Evolutionary conservation across 139 green algal genomes (phyloP), one percentile per base, ranked within the genome.

Genomic region (Yamagishiella unicocca): DNA sequence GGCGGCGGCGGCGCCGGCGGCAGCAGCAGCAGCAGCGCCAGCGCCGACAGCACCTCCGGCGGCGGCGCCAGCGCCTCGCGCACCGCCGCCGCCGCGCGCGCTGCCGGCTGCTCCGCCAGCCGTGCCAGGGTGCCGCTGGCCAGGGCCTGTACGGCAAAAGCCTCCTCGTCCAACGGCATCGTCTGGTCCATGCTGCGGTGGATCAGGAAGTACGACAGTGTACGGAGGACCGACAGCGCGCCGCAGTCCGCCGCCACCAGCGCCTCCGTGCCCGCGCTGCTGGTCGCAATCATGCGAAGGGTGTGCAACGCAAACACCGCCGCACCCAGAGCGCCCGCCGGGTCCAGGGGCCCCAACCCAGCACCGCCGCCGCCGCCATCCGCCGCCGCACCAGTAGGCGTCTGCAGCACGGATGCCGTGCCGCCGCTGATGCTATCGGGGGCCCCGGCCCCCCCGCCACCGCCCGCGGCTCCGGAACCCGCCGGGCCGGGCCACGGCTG

Each of bases 21-120:
- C 46, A 87, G n/a, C 22, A 87, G 53, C 45, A 87, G 66, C 81
- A 87, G 64, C 31, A 73, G 14, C 6, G 81, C 81, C 33, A 87
- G 53, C 35, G 81, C 81, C 0, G 81, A 87, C 33, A 87, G 66
- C 42, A 87, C 45, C 31, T 87, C 64, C 66, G 27, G 54, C 45
- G 64, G 64, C 45, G 81, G 81, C 6, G 31, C 64, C 45, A 87
- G 66, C 19, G 81, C 81, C 62, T 87, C 81, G 0, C 31, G 33
- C 21, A 73, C 22, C 3, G 25, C n/a, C 22, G 43, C 12, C 45
- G 38, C 7, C 1, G 4, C 19, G 2, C 81, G 64, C 24, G 43
- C 45, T 1, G 54, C 66, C 9, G 81, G 66, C 42, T 87, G 81
- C 45, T 45, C 64, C 3, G 64, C 38, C 8, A 87, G 66, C 27